Evolutionary conservation across 2,329 filamentous ascomycete species (phyloP), one percentile per base, ranked within the genome.

Genomic region (Ramularia endophylla): DNA sequence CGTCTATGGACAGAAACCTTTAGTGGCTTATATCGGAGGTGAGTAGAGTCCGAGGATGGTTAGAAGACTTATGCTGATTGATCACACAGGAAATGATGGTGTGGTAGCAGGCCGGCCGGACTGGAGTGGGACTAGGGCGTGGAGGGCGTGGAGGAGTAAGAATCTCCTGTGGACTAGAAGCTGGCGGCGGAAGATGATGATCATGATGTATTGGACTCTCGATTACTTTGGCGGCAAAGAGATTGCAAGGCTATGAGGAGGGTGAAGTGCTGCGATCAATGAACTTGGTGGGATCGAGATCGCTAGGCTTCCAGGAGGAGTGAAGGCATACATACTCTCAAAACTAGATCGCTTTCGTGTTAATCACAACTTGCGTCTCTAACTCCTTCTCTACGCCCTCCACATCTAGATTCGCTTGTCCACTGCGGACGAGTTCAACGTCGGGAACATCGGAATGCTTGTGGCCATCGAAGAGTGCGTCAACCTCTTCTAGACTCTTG

Each of bases 131-230:
- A 42, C 57, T 6, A 47, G 57, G 16, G 68, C 67, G 7, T 71
- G 67, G 67, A 38, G 69, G 32, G 66, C 66, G 0, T 71, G 67
- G 68, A 55, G 67, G 33, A 62, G 59, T 35, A 65, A 65, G 17
- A 61, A 54, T 41, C 28, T 61, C 16, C 43, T 48, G 11, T 61
- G 58, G 58, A 56, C 57, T 7, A 45, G 56, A 22, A 56, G 50
- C 35, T 60, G 56, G 55, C 41, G 58, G 15, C 40, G 56, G 19
- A 60, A 52, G 41, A 36, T 56, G 6, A 59, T 60, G 55, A 60
- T 61, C 28, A 46, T 50, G 41, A 48, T 54, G 18, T 58, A 53
- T 36, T 61, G 57, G 51, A 29, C 17, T 5, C 28, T 54, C 31
- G 54, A 47, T 48, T 53, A 30, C 47, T 19, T 43, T 13, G 48